phyloP scores from a whole-genome alignment of 129 eudicot species.

The Silybum marianum region DNA sequence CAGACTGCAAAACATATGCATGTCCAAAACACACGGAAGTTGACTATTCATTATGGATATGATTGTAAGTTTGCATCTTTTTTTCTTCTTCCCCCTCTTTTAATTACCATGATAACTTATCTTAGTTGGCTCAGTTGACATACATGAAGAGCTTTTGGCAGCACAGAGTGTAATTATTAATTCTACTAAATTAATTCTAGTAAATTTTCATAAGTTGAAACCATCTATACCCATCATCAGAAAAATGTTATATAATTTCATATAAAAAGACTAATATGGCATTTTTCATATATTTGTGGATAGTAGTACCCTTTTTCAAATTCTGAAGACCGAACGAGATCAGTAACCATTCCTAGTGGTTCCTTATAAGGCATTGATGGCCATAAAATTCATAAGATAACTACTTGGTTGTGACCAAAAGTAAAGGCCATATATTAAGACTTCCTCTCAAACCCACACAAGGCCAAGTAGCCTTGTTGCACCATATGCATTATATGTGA shows the following conservation, averaged over 20 bases:
- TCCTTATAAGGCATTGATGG: not conserved
- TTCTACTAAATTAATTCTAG: slow-evolving; percentile 58
- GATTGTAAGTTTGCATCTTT: not conserved
- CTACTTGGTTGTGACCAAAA: too few relatives aligned
- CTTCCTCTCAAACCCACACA: too few relatives aligned
- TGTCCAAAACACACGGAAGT: too few relatives aligned
- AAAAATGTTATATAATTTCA: too few relatives aligned
- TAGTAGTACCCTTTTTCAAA: too few relatives aligned
- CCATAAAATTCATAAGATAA: not conserved
- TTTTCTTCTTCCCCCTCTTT: not conserved
- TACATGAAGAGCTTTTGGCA: slow-evolving; percentile 70
- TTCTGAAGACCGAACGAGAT: not conserved
- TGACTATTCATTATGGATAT: not conserved
- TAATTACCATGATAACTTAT: slow-evolving; percentile 15
- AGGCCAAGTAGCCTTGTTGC: too few relatives aligned
- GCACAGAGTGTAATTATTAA: slow-evolving; percentile 69
- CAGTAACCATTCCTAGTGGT: not conserved
- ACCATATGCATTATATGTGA: too few relatives aligned
- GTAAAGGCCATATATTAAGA: too few relatives aligned
- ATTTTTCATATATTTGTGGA: too few relatives aligned
- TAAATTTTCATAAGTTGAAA: slow-evolving; percentile 20
- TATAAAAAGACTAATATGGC: too few relatives aligned
- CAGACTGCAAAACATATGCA: too few relatives aligned
- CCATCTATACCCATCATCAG: too few relatives aligned
- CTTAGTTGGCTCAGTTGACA: slow-evolving; percentile 62